Conservation (phyloP, 2,329 filamentous ascomycete genomes). For the Phialemonium atrogriseum region DNA sequence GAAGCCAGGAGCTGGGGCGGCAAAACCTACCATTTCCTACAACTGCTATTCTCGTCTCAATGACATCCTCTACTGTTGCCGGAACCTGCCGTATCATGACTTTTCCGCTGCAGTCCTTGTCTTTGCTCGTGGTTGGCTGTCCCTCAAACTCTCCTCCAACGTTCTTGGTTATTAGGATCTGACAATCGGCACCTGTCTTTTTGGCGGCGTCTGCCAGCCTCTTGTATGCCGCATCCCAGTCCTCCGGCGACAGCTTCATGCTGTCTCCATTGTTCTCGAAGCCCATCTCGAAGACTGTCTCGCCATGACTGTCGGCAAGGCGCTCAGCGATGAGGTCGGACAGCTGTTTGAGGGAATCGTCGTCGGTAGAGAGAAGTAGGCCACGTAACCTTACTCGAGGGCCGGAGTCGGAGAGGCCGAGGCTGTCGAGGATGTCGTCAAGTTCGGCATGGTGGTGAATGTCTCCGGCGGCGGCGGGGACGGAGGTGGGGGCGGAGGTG, state of each 20-base stretch:
- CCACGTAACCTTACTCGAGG: slow-evolving; percentile 64
- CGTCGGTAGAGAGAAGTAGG: slow-evolving; percentile 50
- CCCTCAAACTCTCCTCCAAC: slow-evolving; percentile 73
- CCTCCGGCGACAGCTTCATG: slow-evolving; percentile 64
- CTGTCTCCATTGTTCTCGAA: slow-evolving; percentile 83
- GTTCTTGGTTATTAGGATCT: slow-evolving; percentile 81
- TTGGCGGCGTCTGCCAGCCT: slow-evolving; percentile 59
- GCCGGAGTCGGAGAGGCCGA: slow-evolving; percentile 68
- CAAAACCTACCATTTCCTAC: slow-evolving; percentile 74
- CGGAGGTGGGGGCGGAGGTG: slow-evolving; percentile 17
- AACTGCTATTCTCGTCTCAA: slow-evolving; percentile 92
- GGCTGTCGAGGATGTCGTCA: slow-evolving; percentile 83
- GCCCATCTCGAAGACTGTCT: slow-evolving; percentile 86
- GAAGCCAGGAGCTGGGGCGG: too few species aligned
- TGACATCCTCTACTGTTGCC: slow-evolving; percentile 71
- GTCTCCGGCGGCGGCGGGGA: slow-evolving; percentile 17
- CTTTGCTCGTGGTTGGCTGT: slow-evolving; percentile 51
- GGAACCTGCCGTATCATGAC: slow-evolving; percentile 72
- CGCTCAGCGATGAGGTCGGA: slow-evolving; percentile 57
- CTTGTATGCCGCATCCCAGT: slow-evolving; percentile 67
- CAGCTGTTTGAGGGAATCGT: slow-evolving; percentile 54
- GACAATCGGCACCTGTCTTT: slow-evolving; percentile 62
- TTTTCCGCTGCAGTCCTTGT: slow-evolving; percentile 75
- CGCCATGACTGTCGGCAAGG: slow-evolving; percentile 76
- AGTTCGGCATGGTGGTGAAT: slow-evolving; percentile 67